phyloP scores from a whole-genome alignment of 2,329 filamentous ascomycete species.

The Alternaria triticimaculans region DNA sequence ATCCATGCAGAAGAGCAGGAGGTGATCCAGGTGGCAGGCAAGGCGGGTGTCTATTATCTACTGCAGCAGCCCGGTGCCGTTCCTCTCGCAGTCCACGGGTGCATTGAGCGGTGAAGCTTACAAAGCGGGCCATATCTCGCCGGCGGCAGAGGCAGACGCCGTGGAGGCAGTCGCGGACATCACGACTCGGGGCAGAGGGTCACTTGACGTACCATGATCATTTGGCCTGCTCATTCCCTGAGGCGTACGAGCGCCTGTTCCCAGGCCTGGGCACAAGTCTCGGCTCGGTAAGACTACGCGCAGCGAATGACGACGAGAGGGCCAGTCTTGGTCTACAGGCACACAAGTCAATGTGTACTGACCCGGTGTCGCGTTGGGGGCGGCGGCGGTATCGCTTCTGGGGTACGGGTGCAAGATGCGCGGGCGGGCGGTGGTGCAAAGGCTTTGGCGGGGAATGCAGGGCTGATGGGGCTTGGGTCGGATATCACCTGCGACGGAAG shows the following conservation, averaged over 20 bases:
- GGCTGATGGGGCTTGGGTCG: slow-evolving; percentile 8
- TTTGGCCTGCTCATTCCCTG: slow-evolving; percentile 52
- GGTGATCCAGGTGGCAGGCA: neutral
- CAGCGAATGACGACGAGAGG: slow-evolving; percentile 14
- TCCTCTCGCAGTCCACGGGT: slow-evolving; percentile 3
- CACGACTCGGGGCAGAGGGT: slow-evolving; percentile 1
- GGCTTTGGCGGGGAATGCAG: slow-evolving; percentile 18
- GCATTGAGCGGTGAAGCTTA: slow-evolving; percentile 6
- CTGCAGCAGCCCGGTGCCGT: neutral
- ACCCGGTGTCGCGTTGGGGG: slow-evolving; percentile 10
- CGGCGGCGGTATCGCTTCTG: slow-evolving; percentile 6
- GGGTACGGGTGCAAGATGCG: slow-evolving; percentile 12
- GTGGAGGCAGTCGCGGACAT: slow-evolving; percentile 1
- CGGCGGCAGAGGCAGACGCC: neutral
- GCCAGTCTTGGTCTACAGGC: slow-evolving; percentile 11
- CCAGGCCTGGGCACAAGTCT: slow-evolving; percentile 27
- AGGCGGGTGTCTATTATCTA: neutral
- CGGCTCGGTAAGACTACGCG: slow-evolving; percentile 17
- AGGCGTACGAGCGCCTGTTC: slow-evolving; percentile 33
- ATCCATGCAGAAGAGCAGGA: slow-evolving; percentile 23
- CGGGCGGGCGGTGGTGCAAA: slow-evolving; percentile 21
- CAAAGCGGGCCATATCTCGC: neutral
- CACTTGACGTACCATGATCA: slow-evolving; percentile 47
- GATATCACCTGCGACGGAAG: slow-evolving; percentile 18
- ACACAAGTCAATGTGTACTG: slow-evolving; percentile 10